phyloP scores from a whole-genome alignment of 2,329 filamentous ascomycete species.

The Setomelanomma holmii region DNA sequence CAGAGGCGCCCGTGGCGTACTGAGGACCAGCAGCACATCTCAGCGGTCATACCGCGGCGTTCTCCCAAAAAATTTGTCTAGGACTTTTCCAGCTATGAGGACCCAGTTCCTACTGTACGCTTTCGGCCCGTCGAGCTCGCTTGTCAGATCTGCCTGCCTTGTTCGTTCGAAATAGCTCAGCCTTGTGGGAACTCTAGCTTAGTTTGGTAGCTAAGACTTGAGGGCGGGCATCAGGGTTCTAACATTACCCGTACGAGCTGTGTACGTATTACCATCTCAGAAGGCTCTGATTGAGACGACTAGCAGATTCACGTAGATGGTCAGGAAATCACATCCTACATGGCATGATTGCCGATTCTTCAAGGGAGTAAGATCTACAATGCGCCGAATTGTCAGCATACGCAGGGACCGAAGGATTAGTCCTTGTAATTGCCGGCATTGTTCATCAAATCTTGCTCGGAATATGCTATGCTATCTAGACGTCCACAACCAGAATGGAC shows the following conservation, averaged over 20 bases:
- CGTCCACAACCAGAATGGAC: neutral
- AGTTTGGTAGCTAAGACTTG: slow-evolving; percentile 12
- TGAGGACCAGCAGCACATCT: neutral
- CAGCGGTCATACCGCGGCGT: neutral
- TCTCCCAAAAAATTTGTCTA: neutral
- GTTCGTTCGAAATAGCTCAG: slow-evolving; percentile 8
- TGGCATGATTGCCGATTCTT: no score
- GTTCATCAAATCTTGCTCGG: neutral
- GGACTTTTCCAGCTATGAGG: neutral
- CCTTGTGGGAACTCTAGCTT: slow-evolving; percentile 24
- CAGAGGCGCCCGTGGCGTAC: no score
- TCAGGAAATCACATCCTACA: neutral
- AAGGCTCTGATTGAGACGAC: neutral
- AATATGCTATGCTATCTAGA: neutral
- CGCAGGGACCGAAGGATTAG: slow-evolving; percentile 1
- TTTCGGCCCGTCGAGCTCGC: slow-evolving; percentile 8
- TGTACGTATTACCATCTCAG: neutral
- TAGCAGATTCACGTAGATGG: slow-evolving; percentile 7
- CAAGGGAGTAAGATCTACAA: neutral
- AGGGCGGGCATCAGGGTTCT: slow-evolving; percentile 9
- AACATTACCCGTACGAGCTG: slow-evolving; percentile 35
- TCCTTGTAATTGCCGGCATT: slow-evolving; percentile 2
- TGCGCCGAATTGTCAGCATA: no score
- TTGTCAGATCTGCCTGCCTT: slow-evolving; percentile 9
- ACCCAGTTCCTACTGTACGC: neutral